Base-by-base conservation (phyloP, 148 eudicot genomes). In the Silene conica region DNA sequence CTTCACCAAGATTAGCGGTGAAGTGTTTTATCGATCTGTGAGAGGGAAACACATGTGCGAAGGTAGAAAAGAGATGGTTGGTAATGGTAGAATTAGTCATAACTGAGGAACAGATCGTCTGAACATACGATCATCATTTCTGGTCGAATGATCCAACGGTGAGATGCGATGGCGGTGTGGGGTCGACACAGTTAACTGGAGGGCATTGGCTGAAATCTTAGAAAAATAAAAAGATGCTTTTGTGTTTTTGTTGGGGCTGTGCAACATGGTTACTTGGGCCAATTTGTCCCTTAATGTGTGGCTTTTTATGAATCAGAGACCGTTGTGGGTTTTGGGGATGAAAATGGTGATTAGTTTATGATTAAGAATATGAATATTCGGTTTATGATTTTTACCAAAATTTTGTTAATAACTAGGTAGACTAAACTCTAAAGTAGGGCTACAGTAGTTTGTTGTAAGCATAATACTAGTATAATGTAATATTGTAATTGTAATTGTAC, bases 221-320 rank as follows among this genome's bases (percentile, higher is more conserved):
- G 62, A 68, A 62, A 73, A 78, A 73, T 26, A 63, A 62, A 74
- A 74, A 73, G 77, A 66, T 68, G 72, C 52, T 58, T 43, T 76
- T 59, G 45, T 59, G 45, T 43, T 68, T 45, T 71, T 43, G 61
- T 43, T 12, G 55, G 6, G 68, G 43, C 45, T 71, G 70, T 50
- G 67, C 71, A 69, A 58, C 71, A 60, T 73, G 73, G 67, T 77
- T 72, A 64, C 65, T 79, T 66, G 84, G 79, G 82, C 72, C 72
- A 73, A 31, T 79, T 73, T 73, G 67, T 73, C 72, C 67, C 66
- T 65, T 75, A 25, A 52, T 48, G 63, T 74, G 12, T 74, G 78
- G 64, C 74, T 58, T 72, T 73, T 70, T 77, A 59, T 72, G 54
- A 65, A 69, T 46, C 2, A 15, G 28, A 41, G 85, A 85, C 81